A percentile compares a stretch with the other conserved stretches of the same genome.
These are phyloP conservation scores for Suillus ampliporus DNA, from an alignment of 768 basidiomycete species.

Conservation along the genomic window DNA sequence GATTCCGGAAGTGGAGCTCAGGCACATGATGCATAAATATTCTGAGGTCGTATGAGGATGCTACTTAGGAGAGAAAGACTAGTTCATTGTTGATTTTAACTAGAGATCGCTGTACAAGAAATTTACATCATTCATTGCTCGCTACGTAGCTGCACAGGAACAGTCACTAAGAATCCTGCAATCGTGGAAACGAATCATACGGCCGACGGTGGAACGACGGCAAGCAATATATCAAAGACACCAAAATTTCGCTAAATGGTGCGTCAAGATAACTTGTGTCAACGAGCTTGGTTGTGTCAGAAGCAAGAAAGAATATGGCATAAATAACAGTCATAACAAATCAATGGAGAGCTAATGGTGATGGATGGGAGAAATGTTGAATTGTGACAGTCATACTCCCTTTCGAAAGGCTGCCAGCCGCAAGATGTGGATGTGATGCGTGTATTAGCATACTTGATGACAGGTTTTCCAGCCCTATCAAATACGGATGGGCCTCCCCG, in stretches of 20 bases:
- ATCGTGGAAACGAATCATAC: background rate
- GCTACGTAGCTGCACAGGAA: background rate
- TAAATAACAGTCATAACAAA: background rate
- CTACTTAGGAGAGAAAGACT: too few species aligned
- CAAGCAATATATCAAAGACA: too few species aligned
- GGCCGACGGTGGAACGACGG: too few species aligned
- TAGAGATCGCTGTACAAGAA: background rate
- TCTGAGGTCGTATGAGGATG: too few species aligned
- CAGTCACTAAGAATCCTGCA: background rate
- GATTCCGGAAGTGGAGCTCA: background rate
- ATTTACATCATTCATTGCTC: background rate
- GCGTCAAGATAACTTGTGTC: background rate
- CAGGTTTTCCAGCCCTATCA: conserved; percentile 20
- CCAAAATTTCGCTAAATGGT: background rate
- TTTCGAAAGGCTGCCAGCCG: too few species aligned
- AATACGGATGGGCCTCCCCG: conserved; percentile 31
- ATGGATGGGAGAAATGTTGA: background rate
- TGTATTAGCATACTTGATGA: background rate
- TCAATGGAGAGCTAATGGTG: background rate
- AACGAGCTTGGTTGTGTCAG: background rate
- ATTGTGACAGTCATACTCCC: too few species aligned
- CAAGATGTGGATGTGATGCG: too few species aligned
- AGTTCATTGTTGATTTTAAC: too few species aligned
- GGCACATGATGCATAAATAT: conserved; percentile 2
- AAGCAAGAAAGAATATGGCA: conserved; percentile 4